Percentiles rank a stretch among this genome's conserved stretches.
Evolutionary conservation across 1,284 basidiomycete genomes (phyloP).

Genomic region (Moesziomyces globuligerus): DNA sequence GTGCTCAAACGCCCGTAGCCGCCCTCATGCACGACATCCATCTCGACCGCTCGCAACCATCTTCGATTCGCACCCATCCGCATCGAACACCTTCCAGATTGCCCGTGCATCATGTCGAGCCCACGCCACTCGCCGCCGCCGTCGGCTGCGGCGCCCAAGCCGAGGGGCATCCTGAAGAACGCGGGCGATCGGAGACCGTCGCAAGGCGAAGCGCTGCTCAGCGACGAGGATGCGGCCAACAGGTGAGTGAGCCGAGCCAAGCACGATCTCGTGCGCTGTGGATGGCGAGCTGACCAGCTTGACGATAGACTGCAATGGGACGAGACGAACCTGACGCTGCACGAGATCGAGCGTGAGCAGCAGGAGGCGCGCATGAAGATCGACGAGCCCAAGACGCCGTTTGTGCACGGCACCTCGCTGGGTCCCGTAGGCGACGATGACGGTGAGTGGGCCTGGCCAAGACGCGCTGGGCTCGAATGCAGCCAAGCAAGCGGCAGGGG

Average conservation of each 20-base stretch:
- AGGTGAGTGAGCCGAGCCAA: slow-evolving; percentile 3
- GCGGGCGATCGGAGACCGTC: slow-evolving; percentile 44
- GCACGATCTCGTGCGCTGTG: no score
- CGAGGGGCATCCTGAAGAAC: slow-evolving; percentile 66
- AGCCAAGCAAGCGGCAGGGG: background rate
- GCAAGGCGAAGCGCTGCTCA: slow-evolving; percentile 13
- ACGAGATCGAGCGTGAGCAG: slow-evolving; percentile 63
- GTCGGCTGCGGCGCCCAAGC: slow-evolving; percentile 59
- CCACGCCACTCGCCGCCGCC: slow-evolving; percentile 61
- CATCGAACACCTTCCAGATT: no score
- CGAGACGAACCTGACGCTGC: slow-evolving; percentile 63
- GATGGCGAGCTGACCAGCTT: no score
- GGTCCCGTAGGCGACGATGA: slow-evolving; percentile 59
- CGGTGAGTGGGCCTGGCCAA: slow-evolving; percentile 40
- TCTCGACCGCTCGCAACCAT: no score
- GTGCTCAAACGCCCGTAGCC: no score
- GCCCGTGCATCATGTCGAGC: no score
- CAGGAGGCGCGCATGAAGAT: slow-evolving; percentile 65
- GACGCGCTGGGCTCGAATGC: no score
- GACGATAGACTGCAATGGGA: slow-evolving; percentile 66
- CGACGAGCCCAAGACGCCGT: slow-evolving; percentile 67
- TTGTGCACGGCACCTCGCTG: slow-evolving; percentile 57
- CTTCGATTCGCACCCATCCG: no score
- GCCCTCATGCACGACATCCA: no score
- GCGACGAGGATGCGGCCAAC: slow-evolving; percentile 33